These are phyloP conservation scores for Thermochaetoides thermophila DNA, from an alignment of 495 filamentous ascomycete genomes.

Conservation along the genomic window DNA sequence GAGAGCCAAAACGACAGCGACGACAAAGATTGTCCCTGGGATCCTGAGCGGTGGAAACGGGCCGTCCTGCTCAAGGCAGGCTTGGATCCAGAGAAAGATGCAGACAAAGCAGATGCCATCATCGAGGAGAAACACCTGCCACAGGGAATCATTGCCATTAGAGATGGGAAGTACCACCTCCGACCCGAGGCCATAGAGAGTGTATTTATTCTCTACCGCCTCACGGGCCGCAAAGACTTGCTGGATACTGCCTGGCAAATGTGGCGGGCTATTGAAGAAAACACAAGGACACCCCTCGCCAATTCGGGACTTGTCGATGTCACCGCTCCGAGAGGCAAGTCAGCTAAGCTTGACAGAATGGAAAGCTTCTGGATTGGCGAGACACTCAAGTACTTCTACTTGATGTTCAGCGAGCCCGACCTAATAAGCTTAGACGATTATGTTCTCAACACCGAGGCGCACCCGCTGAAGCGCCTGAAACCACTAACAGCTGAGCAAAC, in stretches of 20 bases:
- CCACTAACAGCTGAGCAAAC: too few species aligned
- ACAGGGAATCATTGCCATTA: slow-evolving; percentile 48
- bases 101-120: slow-evolving; percentile 11
- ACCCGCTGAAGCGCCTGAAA: slow-evolving; percentile 45
- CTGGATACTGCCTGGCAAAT: slow-evolving; percentile 45
- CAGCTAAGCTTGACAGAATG: slow-evolving; percentile 28
- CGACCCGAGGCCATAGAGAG: slow-evolving; percentile 56
- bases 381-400: slow-evolving; percentile 49
- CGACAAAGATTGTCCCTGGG: slow-evolving; percentile 51
- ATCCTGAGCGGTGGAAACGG: slow-evolving; percentile 41
- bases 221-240: slow-evolving; percentile 38
- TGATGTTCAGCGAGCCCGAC: slow-evolving; percentile 61
- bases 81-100: slow-evolving; percentile 3
- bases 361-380: slow-evolving; percentile 38
- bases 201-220: slow-evolving; percentile 56
- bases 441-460: slow-evolving; percentile 81
- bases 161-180: slow-evolving; percentile 50
- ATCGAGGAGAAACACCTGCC: slow-evolving; percentile 51
- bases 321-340: slow-evolving; percentile 13
- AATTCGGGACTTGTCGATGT: slow-evolving; percentile 36
- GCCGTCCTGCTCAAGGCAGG: slow-evolving; percentile 7
- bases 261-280: slow-evolving; percentile 34
- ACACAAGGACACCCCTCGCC: slow-evolving; percentile 34
- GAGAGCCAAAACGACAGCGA: too few species aligned
- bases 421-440: slow-evolving; percentile 56